Evolutionary conservation across 2,329 filamentous ascomycete species (phyloP).

Genomic region (Xylariaceae sp.): DNA sequence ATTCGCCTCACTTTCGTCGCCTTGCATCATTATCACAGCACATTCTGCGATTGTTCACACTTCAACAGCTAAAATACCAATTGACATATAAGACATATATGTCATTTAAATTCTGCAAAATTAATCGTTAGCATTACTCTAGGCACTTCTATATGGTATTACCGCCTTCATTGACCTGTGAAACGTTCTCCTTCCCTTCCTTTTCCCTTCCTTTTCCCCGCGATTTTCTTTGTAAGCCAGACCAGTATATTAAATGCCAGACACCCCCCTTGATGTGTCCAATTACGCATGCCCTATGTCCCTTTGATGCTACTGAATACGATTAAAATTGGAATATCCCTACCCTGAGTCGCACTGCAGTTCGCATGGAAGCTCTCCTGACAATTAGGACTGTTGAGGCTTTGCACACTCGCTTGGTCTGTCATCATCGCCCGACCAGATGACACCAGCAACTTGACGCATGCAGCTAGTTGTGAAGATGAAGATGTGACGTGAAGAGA

Average conservation of each 20-base stretch:
- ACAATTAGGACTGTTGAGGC: background rate
- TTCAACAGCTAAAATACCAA: background rate
- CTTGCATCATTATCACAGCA: background rate
- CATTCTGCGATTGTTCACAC: background rate
- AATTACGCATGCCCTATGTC: background rate
- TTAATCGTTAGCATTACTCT: background rate
- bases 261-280: background rate
- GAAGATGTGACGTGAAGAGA: background rate
- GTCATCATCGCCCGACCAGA: background rate
- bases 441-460: background rate
- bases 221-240: background rate
- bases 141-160: background rate
- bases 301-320: background rate
- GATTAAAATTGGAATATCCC: too few species aligned
- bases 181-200: too few species aligned
- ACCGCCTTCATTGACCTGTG: background rate
- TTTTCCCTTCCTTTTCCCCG: background rate
- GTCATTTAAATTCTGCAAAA: background rate
- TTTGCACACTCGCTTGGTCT: background rate
- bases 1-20: slow-evolving; percentile 14
- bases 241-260: background rate
- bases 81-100: background rate
- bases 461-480: background rate
- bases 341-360: too few species aligned
- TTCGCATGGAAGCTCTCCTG: too few species aligned